Base-by-base conservation (phyloP, 2,329 filamentous ascomycete species). In the Fusarium sulawesiense region DNA sequence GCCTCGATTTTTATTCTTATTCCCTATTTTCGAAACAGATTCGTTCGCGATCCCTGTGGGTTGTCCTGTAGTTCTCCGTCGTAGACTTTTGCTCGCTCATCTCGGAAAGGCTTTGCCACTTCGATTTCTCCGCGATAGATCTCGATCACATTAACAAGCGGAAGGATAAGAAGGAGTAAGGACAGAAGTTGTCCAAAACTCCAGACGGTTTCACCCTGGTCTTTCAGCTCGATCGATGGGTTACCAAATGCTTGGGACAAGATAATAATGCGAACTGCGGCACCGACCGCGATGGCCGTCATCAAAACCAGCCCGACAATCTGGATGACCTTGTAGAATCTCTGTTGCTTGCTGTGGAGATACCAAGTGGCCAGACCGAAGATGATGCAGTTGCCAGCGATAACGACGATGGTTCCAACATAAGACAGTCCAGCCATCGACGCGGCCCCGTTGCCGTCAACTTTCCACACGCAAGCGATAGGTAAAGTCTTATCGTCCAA, bases 281-380 rank as follows among this genome's bases (percentile, higher is more conserved):
- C 88, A 13, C 87, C 88, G 21, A 89, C 79, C 12, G 88, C 88
- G 69, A 88, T 87, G 13, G 80, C 87, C 3, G 80, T 78, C 80
- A 88, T 89, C n/a, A 88, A 78, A 9, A 86, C 70, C 32, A 89
- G 76, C 1, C 89, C 87, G 0, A 83, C 79, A 3, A 84, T 77
- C 77, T 87, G 88, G 14, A 89, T 80, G 4, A 76, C 74, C 68
- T 84, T 86, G 74, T 89, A 85, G 79, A 87, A 90, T 29, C 79
- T 80, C 64, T 87, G 85, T 20, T 78, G 75, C 20, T 85, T 83
- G 64, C 82, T 84, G 73, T 92, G 89, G 40, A 92, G 80, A 73
- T 91, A 91, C 87, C 87, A 91, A 0, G 88, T 89, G 1, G 86
- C 85, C 2, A 90, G 78, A 3, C 78, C 79, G 70, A 91, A 92